These are phyloP conservation scores for Coelastrella sp. DNA, from an alignment of 139 green algal genomes.

Conservation along the genomic window DNA sequence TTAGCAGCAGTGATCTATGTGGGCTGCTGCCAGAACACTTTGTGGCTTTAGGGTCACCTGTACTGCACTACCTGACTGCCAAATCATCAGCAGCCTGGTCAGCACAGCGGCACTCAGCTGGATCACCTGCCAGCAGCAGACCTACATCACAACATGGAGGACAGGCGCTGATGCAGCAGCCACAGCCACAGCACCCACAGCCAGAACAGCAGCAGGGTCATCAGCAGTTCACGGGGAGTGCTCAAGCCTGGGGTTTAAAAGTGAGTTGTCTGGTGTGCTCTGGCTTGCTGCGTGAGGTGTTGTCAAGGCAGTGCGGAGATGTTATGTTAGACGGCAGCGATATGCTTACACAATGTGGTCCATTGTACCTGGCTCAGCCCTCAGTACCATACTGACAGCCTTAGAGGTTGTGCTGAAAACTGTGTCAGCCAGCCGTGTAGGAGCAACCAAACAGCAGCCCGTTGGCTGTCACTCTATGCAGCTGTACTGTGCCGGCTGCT, in stretches of 20 bases:
- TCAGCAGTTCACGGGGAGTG: conserved; percentile 1
- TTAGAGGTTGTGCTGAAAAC: too few relatives aligned
- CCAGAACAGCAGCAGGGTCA: neutral
- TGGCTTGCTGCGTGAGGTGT: too few relatives aligned
- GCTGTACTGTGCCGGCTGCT: too few relatives aligned
- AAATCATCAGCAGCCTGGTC: conserved; percentile 33
- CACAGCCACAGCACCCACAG: neutral
- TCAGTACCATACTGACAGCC: too few relatives aligned
- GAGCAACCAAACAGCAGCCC: too few relatives aligned
- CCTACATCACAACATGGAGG: neutral
- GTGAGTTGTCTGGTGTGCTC: neutral
- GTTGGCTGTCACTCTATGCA: too few relatives aligned
- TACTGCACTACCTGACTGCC: conserved; percentile 53
- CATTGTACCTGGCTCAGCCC: too few relatives aligned
- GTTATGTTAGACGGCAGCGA: neutral
- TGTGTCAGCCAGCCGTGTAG: too few relatives aligned
- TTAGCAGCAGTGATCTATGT: conserved; percentile 59
- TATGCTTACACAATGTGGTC: too few relatives aligned
- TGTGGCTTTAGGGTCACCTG: conserved; percentile 45
- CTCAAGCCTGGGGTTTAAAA: conserved; percentile 34
- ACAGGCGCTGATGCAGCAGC: neutral
- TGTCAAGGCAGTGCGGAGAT: too few relatives aligned
- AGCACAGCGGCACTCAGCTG: neutral
- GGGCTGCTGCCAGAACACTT: conserved; percentile 60
- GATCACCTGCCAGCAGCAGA: neutral